Conservation (phyloP, 495 filamentous ascomycete species). For the Chaetomium fimeti region DNA sequence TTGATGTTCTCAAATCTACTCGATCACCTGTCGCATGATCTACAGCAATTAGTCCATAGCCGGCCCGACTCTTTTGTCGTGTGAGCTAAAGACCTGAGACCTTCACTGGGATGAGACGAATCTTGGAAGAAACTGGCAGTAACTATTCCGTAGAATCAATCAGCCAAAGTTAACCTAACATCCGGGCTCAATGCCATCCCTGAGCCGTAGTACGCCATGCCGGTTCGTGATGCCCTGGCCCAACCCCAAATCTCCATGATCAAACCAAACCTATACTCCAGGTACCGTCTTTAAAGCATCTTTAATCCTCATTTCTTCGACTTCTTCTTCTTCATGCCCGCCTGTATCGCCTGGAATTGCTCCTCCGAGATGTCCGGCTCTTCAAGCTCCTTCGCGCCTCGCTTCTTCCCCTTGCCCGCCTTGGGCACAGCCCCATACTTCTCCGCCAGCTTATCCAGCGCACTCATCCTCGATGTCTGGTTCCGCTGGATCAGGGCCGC, state of each 20-base stretch:
- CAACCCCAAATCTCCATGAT: neutral
- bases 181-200: conserved; percentile 6
- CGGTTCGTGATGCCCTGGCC: neutral
- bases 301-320: conserved; percentile 24
- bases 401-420: conserved; percentile 50
- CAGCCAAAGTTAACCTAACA: neutral
- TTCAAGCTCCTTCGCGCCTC: conserved; percentile 44
- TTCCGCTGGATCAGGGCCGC: conserved; percentile 46
- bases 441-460: conserved; percentile 67
- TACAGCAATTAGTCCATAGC: neutral
- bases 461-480: conserved; percentile 41
- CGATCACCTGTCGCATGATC: neutral
- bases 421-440: conserved; percentile 62
- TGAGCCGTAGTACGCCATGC: neutral
- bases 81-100: neutral
- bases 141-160: neutral
- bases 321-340: conserved; percentile 46
- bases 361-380: conserved; percentile 65
- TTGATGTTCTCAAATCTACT: neutral
- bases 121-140: neutral
- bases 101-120: neutral
- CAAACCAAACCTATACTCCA: neutral
- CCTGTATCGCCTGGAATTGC: conserved; percentile 55
- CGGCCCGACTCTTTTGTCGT: conserved; percentile 1
- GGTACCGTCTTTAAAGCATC: neutral